Evolutionary conservation across 768 basidiomycete genomes (phyloP).

Genomic region (Termitomyces sp.): DNA sequence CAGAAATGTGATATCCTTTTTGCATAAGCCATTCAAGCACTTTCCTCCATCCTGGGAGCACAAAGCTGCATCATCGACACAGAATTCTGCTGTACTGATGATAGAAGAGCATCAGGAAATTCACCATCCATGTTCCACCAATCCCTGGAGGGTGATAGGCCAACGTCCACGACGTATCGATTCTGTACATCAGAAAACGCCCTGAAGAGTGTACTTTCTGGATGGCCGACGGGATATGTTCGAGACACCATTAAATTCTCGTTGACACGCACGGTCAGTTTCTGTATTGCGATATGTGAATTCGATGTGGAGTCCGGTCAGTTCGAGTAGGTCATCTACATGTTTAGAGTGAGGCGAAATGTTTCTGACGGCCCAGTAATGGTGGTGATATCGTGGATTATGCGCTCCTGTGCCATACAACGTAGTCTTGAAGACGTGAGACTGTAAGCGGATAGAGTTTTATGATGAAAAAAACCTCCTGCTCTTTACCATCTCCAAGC

Average conservation of each 20-base stretch:
- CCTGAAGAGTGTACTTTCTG: not conserved
- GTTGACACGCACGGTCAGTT: not conserved
- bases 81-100: not conserved
- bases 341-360: not conserved
- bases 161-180: not conserved
- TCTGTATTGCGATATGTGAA: not conserved
- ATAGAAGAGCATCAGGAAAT: conserved; percentile 1
- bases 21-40: not conserved
- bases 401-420: not conserved
- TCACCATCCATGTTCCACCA: conserved; percentile 4
- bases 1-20: not conserved
- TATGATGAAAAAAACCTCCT: not conserved
- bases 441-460: not conserved
- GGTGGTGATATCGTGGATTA: not conserved
- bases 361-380: not conserved
- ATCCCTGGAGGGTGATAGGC: not conserved
- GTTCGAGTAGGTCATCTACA: not conserved
- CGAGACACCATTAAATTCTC: conserved; percentile 1
- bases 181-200: not conserved
- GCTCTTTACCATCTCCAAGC: too few relatives aligned
- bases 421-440: not conserved
- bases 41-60: not conserved
- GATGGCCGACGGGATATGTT: not conserved
- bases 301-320: not conserved
- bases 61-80: not conserved